Evolutionary conservation across 306 rosid species (phyloP).

Genomic region (Gillenia trifoliata): DNA sequence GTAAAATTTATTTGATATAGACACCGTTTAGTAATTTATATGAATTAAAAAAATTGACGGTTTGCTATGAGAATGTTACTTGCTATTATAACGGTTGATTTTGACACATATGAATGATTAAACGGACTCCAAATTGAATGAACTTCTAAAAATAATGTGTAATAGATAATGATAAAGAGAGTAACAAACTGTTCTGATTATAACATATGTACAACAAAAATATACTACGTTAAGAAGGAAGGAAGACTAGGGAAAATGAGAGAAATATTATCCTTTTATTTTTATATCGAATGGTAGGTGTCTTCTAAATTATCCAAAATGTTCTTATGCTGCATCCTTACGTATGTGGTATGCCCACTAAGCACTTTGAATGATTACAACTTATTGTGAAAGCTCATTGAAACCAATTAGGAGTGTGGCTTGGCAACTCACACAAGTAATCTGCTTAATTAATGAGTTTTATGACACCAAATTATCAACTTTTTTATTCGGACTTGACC

Average conservation of each 20-base stretch:
- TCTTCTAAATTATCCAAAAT: neutral
- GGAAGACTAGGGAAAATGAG: neutral
- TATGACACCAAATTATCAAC: neutral
- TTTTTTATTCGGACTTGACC: neutral
- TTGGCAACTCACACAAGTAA: constrained; percentile 18
- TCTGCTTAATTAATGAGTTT: neutral
- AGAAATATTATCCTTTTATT: neutral
- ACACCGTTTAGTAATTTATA: no score
- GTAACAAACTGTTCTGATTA: no score
- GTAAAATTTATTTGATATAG: no score
- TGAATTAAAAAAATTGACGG: no score
- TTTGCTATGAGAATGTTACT: no score
- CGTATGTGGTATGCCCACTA: neutral
- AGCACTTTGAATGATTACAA: constrained; percentile 5
- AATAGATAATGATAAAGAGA: neutral
- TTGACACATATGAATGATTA: no score
- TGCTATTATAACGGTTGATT: no score
- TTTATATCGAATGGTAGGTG: neutral
- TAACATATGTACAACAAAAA: no score
- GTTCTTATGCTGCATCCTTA: neutral
- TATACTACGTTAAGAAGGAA: no score
- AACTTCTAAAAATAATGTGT: no score
- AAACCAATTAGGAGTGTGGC: neutral
- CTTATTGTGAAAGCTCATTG: neutral
- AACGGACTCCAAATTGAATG: no score